These are phyloP conservation scores for Bipolaris zeicola DNA, from an alignment of 2,329 filamentous ascomycete genomes.

Conservation along the genomic window DNA sequence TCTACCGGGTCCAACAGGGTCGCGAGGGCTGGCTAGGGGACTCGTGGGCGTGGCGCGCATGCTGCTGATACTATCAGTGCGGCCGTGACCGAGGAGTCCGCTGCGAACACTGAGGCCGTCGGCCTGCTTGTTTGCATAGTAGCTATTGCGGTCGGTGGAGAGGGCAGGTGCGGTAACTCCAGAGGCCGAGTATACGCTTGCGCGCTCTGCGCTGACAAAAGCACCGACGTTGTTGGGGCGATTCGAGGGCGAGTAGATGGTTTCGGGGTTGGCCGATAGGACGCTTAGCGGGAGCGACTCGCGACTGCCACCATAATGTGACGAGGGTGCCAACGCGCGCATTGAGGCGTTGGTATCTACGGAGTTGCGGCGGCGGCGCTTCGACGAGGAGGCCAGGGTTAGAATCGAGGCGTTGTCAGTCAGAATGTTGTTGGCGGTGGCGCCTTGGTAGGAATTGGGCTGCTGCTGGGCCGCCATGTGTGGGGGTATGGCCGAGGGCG, in stretches of 20 bases:
- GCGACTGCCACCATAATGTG: constrained; percentile 79
- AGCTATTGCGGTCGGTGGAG: constrained; percentile 80
- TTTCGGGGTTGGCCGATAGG: constrained; percentile 67
- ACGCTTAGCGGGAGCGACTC: constrained; percentile 81
- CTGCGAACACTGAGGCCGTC: constrained; percentile 82
- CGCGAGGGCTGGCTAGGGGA: constrained; percentile 63
- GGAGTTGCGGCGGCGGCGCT: constrained; percentile 75
- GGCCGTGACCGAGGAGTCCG: constrained; percentile 74
- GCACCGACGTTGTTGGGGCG: constrained; percentile 59
- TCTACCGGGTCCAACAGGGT: constrained; percentile 40
- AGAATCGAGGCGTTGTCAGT: constrained; percentile 87
- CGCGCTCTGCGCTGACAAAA: constrained; percentile 67
- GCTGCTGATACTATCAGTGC: constrained; percentile 82
- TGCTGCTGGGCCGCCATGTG: constrained; percentile 66
- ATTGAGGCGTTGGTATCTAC: constrained; percentile 87
- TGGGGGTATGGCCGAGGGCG: constrained; percentile 72
- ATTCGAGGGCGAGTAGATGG: constrained; percentile 59
- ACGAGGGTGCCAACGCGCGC: constrained; percentile 80
- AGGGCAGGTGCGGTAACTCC: constrained; percentile 66
- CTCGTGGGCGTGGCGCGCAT: constrained; percentile 63
- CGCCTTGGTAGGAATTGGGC: constrained; percentile 75
- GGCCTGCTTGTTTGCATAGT: constrained; percentile 65
- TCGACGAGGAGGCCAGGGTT: constrained; percentile 81
- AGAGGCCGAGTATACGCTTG: constrained; percentile 79
- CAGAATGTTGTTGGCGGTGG: constrained; percentile 79